Base-by-base conservation (phyloP, 371 early-diverging fungal genomes). In the Capillidium heterosporum region DNA sequence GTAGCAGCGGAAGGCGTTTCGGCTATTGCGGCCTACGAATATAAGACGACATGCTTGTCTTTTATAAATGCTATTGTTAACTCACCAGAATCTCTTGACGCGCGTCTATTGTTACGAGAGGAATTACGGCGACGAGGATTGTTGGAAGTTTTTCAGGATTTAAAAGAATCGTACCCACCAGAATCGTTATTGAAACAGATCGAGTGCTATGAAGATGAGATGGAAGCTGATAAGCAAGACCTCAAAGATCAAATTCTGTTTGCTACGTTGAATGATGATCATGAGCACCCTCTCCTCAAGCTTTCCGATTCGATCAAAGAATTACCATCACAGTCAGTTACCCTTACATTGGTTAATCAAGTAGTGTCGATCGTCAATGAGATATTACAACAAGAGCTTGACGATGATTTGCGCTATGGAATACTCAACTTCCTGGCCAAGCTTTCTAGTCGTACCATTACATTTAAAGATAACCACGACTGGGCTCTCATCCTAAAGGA, bases 111-210 rank as follows among this genome's bases (percentile, higher is more conserved):
- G 7, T 48, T 81, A 8, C 62, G 76, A 19, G 67, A 64, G 10
- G 82, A 81, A 61, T 60, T 81, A 26, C 65, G 71, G 39, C 61
- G 78, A 42, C 70, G 82, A 51, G 82, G 80, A 1, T 58, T 79
- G 23, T 71, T 72, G 52, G 72, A 71, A 19, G 65, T 71, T 27
- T 66, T 78, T 29, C 61, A 62, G 63, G 59, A 61, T 13, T 58
- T 72, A 19, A 60, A 63, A 56, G 56, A 59, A 57, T 60, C 61
- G 13, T 62, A 61, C 0, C 71, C 71, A 1, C 71, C 69, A 29
- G 73, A 72, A 42, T 67, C 65, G 13, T 57, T 73, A 7, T 35
- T 68, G 39, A 69, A 68, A 17, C 66, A 69, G 57, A 65, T 72
- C 41, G 64, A 67, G 23, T 57, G 56, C 40, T 81, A 78, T 48